Evolutionary conservation across 192 early-diverging fungal species (phyloP).

Genomic region (Phlyctochytrium bullatum): DNA sequence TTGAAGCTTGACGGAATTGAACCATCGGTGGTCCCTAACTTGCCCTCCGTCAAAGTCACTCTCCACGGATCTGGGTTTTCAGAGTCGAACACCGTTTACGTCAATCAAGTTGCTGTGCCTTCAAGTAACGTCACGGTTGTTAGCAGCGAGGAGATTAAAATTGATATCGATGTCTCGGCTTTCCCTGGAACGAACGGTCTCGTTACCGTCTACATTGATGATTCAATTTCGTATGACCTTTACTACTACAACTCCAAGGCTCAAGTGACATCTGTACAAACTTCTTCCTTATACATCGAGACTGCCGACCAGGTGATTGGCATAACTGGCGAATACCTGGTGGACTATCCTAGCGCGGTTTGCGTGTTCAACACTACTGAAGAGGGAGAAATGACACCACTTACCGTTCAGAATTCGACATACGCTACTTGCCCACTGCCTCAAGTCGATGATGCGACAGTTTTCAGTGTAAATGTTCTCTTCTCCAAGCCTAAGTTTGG

Average conservation of each 20-base stretch:
- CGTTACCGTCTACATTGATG: slow-evolving; percentile 21
- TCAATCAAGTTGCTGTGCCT: slow-evolving; percentile 10
- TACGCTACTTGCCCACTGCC: slow-evolving; percentile 16
- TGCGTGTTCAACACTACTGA: slow-evolving; percentile 27
- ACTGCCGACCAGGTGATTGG: background rate
- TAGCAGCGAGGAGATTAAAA: slow-evolving; percentile 7
- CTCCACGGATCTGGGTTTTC: slow-evolving; percentile 17
- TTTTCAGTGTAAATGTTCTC: slow-evolving; percentile 13
- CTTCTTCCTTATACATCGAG: slow-evolving; percentile 10
- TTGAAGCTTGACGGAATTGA: slow-evolving; percentile 16
- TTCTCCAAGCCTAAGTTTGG: slow-evolving; percentile 19
- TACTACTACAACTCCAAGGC: slow-evolving; percentile 18
- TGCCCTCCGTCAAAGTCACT: slow-evolving; percentile 11
- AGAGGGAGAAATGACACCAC: slow-evolving; percentile 10
- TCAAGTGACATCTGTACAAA: background rate
- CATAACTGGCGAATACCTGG: slow-evolving; percentile 11
- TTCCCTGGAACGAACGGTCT: slow-evolving; percentile 15
- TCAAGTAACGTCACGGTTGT: slow-evolving; percentile 8
- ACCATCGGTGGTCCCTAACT: slow-evolving; percentile 19
- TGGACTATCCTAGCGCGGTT: slow-evolving; percentile 11
- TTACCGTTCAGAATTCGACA: slow-evolving; percentile 12
- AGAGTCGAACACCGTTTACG: slow-evolving; percentile 14
- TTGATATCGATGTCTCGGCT: slow-evolving; percentile 19
- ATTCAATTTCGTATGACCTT: slow-evolving; percentile 21
- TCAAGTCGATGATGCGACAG: background rate